Base-by-base conservation (phyloP, 192 early-diverging fungal species). In the Coemansia sp. region DNA sequence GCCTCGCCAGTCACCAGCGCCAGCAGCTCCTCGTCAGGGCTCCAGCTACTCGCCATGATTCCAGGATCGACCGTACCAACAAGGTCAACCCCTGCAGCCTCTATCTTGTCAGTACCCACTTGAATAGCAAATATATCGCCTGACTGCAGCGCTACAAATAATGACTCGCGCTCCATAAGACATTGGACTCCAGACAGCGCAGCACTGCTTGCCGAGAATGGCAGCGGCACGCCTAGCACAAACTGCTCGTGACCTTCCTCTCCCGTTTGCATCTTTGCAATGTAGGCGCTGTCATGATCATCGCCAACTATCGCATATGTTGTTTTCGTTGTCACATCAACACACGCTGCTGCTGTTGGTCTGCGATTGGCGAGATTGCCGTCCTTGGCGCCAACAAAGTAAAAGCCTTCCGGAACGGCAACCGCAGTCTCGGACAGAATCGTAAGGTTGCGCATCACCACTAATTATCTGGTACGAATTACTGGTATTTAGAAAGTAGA, bases 21-120 rank as follows among this genome's bases (percentile, higher is more conserved):
- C 58, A 95, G 81, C 2, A 96, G 60, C 71, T 95, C 94, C 58
- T 91, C 87, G 68, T 98, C 95, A 15, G 94, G 94, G 79, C 91
- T 93, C 94, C 92, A 95, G 37, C 74, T 79, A 79, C 68, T 61
- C 25, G 64, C 62, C 33, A 65, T 31, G 31, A 79, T 71, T 0
- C 77, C 71, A 5, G 71, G 46, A 43, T 74, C 71, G 28, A 83
- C 73, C 0, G 74, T 68, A 8, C 80, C 74, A 12, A 77, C 71
- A 0, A 64, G 39, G 25, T 73, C 69, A 13, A 63, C 46, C 15
- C n/a, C n/a, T n/a, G n/a, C n/a, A n/a, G 10, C 48, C 48, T 10
- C 43, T 18, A 12, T 53, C 61, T 2, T 26, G 48, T 13, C 35
- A 0, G 51, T 18, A 4, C 35, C 64, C 9, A 4, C 21, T 39